Percentiles rank a stretch among this genome's conserved stretches.
These are phyloP conservation scores for Umbelopsis sp. DNA, from an alignment of 192 early-diverging fungal genomes.

Conservation along the genomic window DNA sequence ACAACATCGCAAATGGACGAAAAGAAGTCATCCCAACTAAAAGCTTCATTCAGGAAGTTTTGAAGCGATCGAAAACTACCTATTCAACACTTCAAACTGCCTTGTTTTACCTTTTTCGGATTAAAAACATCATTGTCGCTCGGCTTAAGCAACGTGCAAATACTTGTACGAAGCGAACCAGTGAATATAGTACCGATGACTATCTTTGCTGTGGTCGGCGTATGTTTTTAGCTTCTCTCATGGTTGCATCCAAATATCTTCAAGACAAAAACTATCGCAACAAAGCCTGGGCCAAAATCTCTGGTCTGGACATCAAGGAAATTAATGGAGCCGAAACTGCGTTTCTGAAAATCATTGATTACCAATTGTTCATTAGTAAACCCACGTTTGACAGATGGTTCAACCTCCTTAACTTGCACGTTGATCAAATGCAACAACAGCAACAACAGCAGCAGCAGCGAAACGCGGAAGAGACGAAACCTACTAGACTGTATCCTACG, in stretches of 20 bases:
- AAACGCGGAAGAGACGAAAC: background rate
- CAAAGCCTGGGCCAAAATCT: slow-evolving; percentile 85
- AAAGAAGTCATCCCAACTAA: slow-evolving; percentile 54
- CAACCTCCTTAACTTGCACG: slow-evolving; percentile 35
- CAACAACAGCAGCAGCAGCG: slow-evolving; percentile 5
- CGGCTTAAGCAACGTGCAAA: slow-evolving; percentile 39
- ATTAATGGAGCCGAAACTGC: slow-evolving; percentile 81
- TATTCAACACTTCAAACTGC: slow-evolving; percentile 75
- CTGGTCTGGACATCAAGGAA: slow-evolving; percentile 71
- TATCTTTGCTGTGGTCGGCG: slow-evolving; percentile 71
- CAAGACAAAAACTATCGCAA: slow-evolving; percentile 85
- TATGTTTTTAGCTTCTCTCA: slow-evolving; percentile 82
- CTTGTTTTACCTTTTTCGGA: slow-evolving; percentile 67
- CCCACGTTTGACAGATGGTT: slow-evolving; percentile 66
- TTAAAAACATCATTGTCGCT: slow-evolving; percentile 49
- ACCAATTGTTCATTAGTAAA: slow-evolving; percentile 68
- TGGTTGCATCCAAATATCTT: slow-evolving; percentile 86
- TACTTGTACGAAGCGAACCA: slow-evolving; percentile 28
- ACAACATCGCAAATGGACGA: slow-evolving; percentile 37
- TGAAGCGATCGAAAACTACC: slow-evolving; percentile 68
- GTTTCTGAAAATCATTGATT: slow-evolving; percentile 78
- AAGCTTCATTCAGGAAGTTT: slow-evolving; percentile 67
- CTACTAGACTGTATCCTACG: background rate
- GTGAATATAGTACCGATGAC: slow-evolving; percentile 42
- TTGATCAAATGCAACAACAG: slow-evolving; percentile 21